Conservation (phyloP, 2,329 filamentous ascomycete genomes). For the Fusarium acutatum region DNA sequence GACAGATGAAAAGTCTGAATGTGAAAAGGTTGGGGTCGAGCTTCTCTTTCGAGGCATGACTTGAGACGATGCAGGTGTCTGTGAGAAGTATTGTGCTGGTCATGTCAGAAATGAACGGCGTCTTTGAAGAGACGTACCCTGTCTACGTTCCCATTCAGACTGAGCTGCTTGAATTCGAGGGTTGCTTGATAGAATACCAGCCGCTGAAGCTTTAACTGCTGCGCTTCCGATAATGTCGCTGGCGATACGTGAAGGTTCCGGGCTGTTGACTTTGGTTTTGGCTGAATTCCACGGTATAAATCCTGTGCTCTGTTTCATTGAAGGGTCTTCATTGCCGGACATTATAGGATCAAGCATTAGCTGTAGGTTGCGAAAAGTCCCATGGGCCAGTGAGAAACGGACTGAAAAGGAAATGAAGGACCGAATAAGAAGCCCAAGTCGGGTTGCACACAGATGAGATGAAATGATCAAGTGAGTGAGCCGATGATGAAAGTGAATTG, state of each 20-base stretch:
- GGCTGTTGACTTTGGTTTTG: neutral
- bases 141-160: constrained; percentile 41
- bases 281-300: constrained; percentile 28
- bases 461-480: neutral
- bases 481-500: neutral
- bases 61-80: neutral
- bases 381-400: neutral
- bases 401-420: neutral
- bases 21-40: neutral
- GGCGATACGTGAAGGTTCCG: constrained; percentile 30
- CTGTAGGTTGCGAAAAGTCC: neutral
- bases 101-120: neutral
- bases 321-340: neutral
- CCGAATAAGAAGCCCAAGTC: neutral
- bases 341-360: constrained; percentile 7
- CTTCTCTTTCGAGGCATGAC: constrained; percentile 16
- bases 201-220: neutral
- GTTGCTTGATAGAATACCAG: constrained; percentile 12
- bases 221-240: constrained; percentile 33
- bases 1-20: neutral
- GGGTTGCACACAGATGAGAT: neutral
- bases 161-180: constrained; percentile 43
- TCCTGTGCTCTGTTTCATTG: constrained; percentile 26
- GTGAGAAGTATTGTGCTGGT: constrained; percentile 4
- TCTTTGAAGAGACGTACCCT: neutral